Base-by-base conservation (phyloP, 1,284 basidiomycete genomes). In the Grifola frondosa region DNA sequence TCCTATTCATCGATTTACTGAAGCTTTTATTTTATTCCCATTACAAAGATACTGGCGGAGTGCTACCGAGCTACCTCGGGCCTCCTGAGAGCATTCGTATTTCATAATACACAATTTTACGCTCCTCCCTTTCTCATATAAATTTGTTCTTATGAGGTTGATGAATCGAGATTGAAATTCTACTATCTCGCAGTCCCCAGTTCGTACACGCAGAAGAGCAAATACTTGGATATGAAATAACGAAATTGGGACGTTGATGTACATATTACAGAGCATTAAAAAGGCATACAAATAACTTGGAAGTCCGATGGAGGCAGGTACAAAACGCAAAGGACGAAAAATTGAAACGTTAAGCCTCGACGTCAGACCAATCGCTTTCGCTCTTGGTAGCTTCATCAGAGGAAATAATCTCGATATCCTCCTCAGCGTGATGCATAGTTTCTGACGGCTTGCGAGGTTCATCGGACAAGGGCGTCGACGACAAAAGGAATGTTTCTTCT, bases 31-130 rank as follows among this genome's bases (percentile, higher is more conserved):
- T 16, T 17, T 16, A 15, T 7, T 33, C 10, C 22, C 13, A 30
- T 26, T 29, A 19, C 16, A 23, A 44, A 79, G 78, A 84, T 59
- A 73, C 74, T 30, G 80, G 80, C 26, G 76, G 75, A 10, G 66
- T 82, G 8, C 54, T 64, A 37, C 59, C 72, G 5, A 81, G 78
- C 45, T 82, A 81, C 56, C 66, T 84, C 19, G 80, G 79, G 7
- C 80, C 80, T 21, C 80, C 80, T 2, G 80, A 83, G 60, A 81
- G 78, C 53, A 59, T 77, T 22, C 48, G 41, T 23, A 48, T 57
- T 39, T 59, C 39, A 20, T 19, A 16, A 41, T 32, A 8, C 16
- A 29, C 34, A 36, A 32, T 19, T n/a, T 25, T 26, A n/a, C n/a
- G n/a, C n/a, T n/a, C n/a, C n/a, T n/a, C n/a, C n/a, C n/a, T n/a